Percentiles rank a stretch among this genome's conserved stretches.
Evolutionary conservation across 2,329 filamentous ascomycete genomes (phyloP).

Genomic region (Fusarium tupiense): DNA sequence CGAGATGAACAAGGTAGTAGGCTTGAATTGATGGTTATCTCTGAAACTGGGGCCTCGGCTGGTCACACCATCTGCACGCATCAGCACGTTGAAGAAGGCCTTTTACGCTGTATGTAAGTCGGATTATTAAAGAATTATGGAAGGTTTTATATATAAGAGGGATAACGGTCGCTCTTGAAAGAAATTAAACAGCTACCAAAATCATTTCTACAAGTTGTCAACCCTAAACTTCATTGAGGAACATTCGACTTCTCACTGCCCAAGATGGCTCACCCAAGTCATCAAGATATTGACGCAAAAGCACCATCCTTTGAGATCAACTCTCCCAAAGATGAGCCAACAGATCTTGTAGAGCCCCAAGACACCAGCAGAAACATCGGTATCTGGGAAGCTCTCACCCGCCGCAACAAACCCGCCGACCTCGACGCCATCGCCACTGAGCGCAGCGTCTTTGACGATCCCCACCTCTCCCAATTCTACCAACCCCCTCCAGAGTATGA

Average conservation of each 20-base stretch:
- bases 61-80: not conserved
- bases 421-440: not conserved
- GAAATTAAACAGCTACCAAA: fast-evolving
- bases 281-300: not conserved
- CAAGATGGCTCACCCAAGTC: not conserved
- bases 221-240: fast-evolving
- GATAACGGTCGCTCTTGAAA: not conserved
- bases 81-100: not conserved
- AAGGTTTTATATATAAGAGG: not conserved
- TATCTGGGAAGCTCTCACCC: not conserved
- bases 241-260: not conserved
- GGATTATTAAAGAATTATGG: fast-evolving
- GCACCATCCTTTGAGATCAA: not conserved
- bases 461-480: not conserved
- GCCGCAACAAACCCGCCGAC: not conserved
- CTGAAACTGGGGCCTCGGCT: not conserved
- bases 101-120: not conserved
- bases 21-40: not conserved
- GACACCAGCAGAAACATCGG: not conserved
- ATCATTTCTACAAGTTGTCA: not conserved
- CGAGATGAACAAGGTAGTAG: not conserved
- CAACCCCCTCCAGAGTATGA: not conserved
- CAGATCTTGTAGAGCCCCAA: not conserved
- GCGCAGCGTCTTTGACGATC: not conserved
- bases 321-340: not conserved